Evolutionary conservation across 306 rosid species (phyloP).

Genomic region (Senna tora): DNA sequence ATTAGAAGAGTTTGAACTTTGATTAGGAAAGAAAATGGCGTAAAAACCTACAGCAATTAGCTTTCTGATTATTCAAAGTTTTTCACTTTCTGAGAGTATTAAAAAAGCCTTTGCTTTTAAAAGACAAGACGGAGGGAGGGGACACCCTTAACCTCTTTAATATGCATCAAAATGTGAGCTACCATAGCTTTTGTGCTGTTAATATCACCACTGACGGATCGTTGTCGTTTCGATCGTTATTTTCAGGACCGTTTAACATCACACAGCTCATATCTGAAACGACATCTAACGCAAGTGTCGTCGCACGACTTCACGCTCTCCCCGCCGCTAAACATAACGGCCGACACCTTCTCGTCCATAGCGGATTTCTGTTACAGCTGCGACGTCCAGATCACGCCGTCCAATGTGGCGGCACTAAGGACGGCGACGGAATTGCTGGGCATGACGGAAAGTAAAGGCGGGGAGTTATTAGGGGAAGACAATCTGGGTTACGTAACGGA

Average conservation of each 20-base stretch:
- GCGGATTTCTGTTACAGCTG: constrained; percentile 79
- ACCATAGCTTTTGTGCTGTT: constrained; percentile 36
- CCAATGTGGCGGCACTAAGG: constrained; percentile 69
- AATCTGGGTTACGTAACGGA: constrained; percentile 62
- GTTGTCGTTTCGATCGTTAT: background rate
- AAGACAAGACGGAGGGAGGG: constrained; percentile 31
- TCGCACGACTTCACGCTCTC: constrained; percentile 65
- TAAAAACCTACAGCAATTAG: background rate
- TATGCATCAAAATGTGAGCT: constrained; percentile 45
- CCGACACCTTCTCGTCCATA: constrained; percentile 59
- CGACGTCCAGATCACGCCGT: constrained; percentile 54
- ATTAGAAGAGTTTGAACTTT: too few species aligned
- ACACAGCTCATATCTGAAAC: constrained; percentile 68
- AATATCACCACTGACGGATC: constrained; percentile 12
- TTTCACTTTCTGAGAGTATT: constrained; percentile 1
- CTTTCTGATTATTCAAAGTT: background rate
- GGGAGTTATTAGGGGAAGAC: constrained; percentile 9
- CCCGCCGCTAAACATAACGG: constrained; percentile 78
- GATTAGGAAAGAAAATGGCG: background rate
- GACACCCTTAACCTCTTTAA: constrained; percentile 24
- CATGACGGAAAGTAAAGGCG: constrained; percentile 53
- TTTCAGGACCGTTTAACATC: constrained; percentile 69
- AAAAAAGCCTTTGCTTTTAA: constrained; percentile 40
- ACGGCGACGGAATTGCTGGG: constrained; percentile 79
- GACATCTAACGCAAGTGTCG: constrained; percentile 51